Conservation (phyloP, 768 basidiomycete genomes). For the Leccinellum luteum region DNA sequence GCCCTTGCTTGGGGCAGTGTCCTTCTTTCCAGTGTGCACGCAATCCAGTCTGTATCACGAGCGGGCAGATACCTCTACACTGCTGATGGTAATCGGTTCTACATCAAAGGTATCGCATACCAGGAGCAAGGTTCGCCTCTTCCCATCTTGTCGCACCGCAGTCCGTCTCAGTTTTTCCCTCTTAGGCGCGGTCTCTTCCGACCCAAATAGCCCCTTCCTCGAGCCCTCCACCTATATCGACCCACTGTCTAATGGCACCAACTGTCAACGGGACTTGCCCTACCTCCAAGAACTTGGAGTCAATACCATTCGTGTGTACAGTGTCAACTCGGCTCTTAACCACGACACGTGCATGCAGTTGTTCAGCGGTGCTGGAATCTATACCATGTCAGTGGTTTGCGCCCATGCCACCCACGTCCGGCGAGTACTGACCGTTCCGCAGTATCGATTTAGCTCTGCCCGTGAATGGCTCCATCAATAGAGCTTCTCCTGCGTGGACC, state of each 20-base stretch:
- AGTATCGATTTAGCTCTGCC: constrained; percentile 89
- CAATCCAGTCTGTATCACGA: constrained; percentile 67
- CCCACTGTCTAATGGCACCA: constrained; percentile 63
- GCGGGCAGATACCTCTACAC: constrained; percentile 80
- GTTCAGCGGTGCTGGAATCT: constrained; percentile 78
- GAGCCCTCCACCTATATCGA: constrained; percentile 79
- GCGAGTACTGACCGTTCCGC: constrained; percentile 8
- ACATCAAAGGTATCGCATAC: constrained; percentile 85
- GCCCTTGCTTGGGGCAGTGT: constrained; percentile 38
- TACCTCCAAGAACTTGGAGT: constrained; percentile 72
- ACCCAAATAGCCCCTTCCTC: constrained; percentile 57
- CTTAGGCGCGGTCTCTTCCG: constrained; percentile 38
- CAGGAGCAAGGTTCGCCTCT: constrained; percentile 66
- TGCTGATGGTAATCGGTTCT: constrained; percentile 73
- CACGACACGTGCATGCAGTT: constrained; percentile 85
- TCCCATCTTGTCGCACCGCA: background rate
- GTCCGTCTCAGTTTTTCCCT: background rate
- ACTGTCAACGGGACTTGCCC: constrained; percentile 78
- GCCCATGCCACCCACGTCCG: background rate
- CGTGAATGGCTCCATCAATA: constrained; percentile 81
- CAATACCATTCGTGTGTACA: constrained; percentile 84
- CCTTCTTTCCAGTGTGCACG: constrained; percentile 51
- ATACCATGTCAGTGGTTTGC: constrained; percentile 66
- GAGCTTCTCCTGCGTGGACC: constrained; percentile 70
- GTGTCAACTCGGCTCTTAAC: constrained; percentile 76